Evolutionary conservation across 1,284 basidiomycete species (phyloP).

Genomic region (Sphagnurus paluster): DNA sequence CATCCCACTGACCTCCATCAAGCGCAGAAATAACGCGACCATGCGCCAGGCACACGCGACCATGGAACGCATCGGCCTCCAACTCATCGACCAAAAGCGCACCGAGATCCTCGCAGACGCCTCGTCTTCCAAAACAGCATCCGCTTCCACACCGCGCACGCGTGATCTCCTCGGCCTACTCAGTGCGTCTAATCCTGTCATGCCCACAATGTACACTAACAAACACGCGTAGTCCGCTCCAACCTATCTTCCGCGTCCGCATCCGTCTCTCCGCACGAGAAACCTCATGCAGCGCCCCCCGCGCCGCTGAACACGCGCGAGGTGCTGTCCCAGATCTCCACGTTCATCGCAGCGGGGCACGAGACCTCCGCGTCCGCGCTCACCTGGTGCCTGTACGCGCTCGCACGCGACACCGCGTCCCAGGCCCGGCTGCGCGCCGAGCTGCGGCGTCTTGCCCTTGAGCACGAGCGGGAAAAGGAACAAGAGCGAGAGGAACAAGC

Average conservation of each 20-base stretch:
- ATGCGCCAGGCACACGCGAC: constrained; percentile 45
- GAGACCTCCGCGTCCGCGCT: constrained; percentile 65
- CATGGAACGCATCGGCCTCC: constrained; percentile 54
- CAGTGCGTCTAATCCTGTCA: constrained; percentile 35
- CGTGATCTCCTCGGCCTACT: constrained; percentile 56
- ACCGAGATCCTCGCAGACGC: constrained; percentile 25
- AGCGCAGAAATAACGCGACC: constrained; percentile 41
- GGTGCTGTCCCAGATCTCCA: constrained; percentile 75
- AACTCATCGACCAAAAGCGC: constrained; percentile 53
- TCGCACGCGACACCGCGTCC: constrained; percentile 50
- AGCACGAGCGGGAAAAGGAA: constrained; percentile 7
- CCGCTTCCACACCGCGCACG: constrained; percentile 12
- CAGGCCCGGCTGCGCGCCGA: constrained; percentile 63
- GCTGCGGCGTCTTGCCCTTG: constrained; percentile 30
- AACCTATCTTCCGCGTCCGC: constrained; percentile 45
- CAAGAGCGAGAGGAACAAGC: constrained; percentile 19
- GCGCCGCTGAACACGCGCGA: constrained; percentile 57
- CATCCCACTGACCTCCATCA: constrained; percentile 22
- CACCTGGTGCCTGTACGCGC: constrained; percentile 72
- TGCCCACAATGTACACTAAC: constrained; percentile 1
- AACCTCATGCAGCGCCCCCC: neutral
- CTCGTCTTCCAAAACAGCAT: constrained; percentile 9
- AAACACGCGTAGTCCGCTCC: constrained; percentile 48
- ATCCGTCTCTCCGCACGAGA: constrained; percentile 34
- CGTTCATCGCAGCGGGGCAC: constrained; percentile 71